Conservation (phyloP, 345 rosid genomes). For the Aurinia saxatilis region DNA sequence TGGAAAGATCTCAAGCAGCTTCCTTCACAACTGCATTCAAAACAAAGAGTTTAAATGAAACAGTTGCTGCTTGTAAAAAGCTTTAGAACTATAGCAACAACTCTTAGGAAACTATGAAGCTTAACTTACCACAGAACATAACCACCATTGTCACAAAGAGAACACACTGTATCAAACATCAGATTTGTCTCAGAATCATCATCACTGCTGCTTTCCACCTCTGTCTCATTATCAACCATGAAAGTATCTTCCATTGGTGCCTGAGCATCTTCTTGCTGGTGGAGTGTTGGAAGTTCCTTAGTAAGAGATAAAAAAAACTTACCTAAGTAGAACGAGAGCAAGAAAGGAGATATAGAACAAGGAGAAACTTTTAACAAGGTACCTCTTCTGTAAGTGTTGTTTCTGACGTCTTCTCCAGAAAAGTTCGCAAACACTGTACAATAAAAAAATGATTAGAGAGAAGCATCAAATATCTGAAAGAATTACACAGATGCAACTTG, state of each 20-base stretch:
- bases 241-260: constrained; percentile 13
- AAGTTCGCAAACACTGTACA: constrained; percentile 9
- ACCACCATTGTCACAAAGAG: constrained; percentile 77
- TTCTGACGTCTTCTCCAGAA: constrained; percentile 12
- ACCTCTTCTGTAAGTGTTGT: constrained; percentile 14
- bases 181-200: constrained; percentile 10
- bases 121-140: constrained; percentile 42
- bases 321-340: constrained; percentile 2
- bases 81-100: constrained; percentile 2
- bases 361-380: background rate
- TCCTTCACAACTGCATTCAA: constrained; percentile 53
- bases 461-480: background rate
- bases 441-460: background rate
- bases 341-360: background rate
- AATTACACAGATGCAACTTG: no score
- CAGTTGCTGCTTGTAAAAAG: background rate
- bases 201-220: constrained; percentile 26
- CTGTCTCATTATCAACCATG: constrained; percentile 27
- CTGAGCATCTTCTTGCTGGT: constrained; percentile 18
- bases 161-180: constrained; percentile 50
- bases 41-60: constrained; percentile 1
- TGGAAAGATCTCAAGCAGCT: constrained; percentile 71
- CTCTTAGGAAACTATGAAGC: background rate
- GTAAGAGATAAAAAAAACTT: background rate
- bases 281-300: constrained; percentile 10